phyloP scores from a whole-genome alignment of 2,329 filamentous ascomycete species.

The Penicillium sp. region DNA sequence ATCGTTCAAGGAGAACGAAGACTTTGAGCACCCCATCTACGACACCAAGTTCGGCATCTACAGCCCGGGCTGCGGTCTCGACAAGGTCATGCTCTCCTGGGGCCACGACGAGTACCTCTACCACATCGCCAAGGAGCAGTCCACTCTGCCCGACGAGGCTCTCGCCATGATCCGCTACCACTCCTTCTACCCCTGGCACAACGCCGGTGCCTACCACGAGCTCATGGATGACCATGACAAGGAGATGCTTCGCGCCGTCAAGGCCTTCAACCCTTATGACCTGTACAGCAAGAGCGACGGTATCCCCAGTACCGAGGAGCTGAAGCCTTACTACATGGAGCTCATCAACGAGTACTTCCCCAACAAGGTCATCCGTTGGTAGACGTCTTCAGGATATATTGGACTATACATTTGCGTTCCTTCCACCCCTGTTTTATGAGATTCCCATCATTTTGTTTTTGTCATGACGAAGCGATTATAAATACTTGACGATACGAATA shows the following conservation, averaged over 20 bases:
- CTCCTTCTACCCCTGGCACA: conserved; percentile 91
- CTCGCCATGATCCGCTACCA: conserved; percentile 93
- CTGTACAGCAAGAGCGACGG: conserved; percentile 89
- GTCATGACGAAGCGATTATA: conserved; percentile 15
- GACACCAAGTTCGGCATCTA: conserved; percentile 78
- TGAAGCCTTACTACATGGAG: conserved; percentile 76
- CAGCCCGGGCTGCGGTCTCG: conserved; percentile 71
- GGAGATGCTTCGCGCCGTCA: conserved; percentile 75
- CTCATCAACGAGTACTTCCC: conserved; percentile 74
- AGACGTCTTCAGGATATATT: conserved; percentile 13
- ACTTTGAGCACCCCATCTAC: conserved; percentile 69
- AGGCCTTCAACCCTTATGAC: conserved; percentile 88
- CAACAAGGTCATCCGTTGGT: conserved; percentile 68
- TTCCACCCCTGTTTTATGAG: conserved; percentile 10
- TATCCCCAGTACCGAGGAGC: conserved; percentile 69
- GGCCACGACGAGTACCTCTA: conserved; percentile 62
- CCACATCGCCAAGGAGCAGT: conserved; percentile 80
- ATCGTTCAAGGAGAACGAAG: conserved; percentile 72
- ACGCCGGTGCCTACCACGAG: conserved; percentile 72
- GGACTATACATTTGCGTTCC: background rate
- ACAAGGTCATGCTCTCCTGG: conserved; percentile 88
- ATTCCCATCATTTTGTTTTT: conserved; percentile 20
- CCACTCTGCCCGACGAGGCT: conserved; percentile 72
- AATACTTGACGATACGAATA: conserved; percentile 5
- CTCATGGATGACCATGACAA: conserved; percentile 82